Evolutionary conservation across 805 yeast genomes (phyloP).

Genomic region (Wilhelminamyces savonicus): DNA sequence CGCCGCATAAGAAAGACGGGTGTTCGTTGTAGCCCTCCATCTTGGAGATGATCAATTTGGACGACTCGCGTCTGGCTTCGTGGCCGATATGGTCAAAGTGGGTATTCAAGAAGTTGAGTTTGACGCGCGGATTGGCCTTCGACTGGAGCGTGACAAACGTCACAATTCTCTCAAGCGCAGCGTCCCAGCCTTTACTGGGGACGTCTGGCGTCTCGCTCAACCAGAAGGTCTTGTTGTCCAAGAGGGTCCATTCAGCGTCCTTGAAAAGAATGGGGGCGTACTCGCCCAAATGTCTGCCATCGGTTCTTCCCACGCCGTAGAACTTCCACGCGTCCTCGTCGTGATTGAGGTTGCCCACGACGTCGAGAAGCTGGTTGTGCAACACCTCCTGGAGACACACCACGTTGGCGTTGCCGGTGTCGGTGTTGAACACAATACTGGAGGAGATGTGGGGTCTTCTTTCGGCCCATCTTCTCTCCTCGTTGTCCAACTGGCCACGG

Average conservation of each 20-base stretch:
- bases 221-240: slow-evolving; percentile 32
- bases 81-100: slow-evolving; percentile 38
- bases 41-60: slow-evolving; percentile 31
- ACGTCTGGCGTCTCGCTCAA: slow-evolving; percentile 32
- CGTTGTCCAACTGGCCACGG: slow-evolving; percentile 16
- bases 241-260: slow-evolving; percentile 22
- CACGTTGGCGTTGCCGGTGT: slow-evolving; percentile 22
- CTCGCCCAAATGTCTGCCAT: slow-evolving; percentile 25
- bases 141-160: slow-evolving; percentile 30
- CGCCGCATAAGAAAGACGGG: slow-evolving; percentile 37
- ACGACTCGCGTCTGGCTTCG: slow-evolving; percentile 28
- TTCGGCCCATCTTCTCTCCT: slow-evolving; percentile 41
- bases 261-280: slow-evolving; percentile 32
- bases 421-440: slow-evolving; percentile 35
- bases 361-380: slow-evolving; percentile 28
- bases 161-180: slow-evolving; percentile 34
- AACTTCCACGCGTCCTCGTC: slow-evolving; percentile 23
- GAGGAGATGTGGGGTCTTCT: slow-evolving; percentile 33
- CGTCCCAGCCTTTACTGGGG: slow-evolving; percentile 40
- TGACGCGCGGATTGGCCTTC: slow-evolving; percentile 19
- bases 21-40: slow-evolving; percentile 26
- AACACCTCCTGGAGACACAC: slow-evolving; percentile 37
- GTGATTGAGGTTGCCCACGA: slow-evolving; percentile 18
- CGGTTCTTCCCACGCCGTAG: slow-evolving; percentile 32
- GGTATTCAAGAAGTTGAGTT: slow-evolving; percentile 31